These are phyloP conservation scores for Trypanosoma melophagium DNA, from an alignment of 208 protist genomes.

Conservation along the genomic window DNA sequence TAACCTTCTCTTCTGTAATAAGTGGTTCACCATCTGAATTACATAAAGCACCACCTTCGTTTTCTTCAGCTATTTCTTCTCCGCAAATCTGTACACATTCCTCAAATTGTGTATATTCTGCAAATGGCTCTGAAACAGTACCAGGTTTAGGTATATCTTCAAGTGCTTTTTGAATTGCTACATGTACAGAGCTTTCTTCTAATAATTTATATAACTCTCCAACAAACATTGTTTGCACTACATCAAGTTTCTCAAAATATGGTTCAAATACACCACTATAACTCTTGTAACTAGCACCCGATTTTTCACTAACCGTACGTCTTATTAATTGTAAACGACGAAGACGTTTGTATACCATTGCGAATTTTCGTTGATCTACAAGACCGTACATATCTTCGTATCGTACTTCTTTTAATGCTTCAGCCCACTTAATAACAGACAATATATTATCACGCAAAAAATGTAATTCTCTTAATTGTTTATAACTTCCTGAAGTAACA, in stretches of 20 bases:
- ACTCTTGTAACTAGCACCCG: slow-evolving; percentile 49
- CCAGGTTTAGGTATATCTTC: slow-evolving; percentile 44
- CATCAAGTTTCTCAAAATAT: slow-evolving; percentile 87
- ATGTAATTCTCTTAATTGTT: slow-evolving; percentile 73
- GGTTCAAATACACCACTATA: slow-evolving; percentile 81
- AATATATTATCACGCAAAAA: slow-evolving; percentile 78
- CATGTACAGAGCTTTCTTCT: slow-evolving; percentile 60
- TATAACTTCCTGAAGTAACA: slow-evolving; percentile 63
- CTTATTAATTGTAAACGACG: slow-evolving; percentile 72
- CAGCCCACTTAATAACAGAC: slow-evolving; percentile 79
- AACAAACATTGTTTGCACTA: slow-evolving; percentile 68
- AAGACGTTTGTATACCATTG: slow-evolving; percentile 62
- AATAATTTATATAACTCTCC: slow-evolving; percentile 62
- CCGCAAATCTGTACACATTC: slow-evolving; percentile 76
- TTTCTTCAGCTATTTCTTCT: slow-evolving; percentile 51
- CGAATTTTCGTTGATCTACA: slow-evolving; percentile 64
- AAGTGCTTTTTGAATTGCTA: slow-evolving; percentile 76
- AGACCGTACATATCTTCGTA: slow-evolving; percentile 67
- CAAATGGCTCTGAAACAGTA: slow-evolving; percentile 26
- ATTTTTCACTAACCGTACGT: slow-evolving; percentile 62
- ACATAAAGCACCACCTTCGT: slow-evolving; percentile 33
- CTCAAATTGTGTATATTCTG: slow-evolving; percentile 63
- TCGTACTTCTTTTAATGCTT: slow-evolving; percentile 80
- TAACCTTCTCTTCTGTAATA: slow-evolving; percentile 59
- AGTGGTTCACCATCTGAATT: slow-evolving; percentile 54